Percentiles rank a stretch among this genome's conserved stretches.
Evolutionary conservation across 2,329 filamentous ascomycete species (phyloP).

Genomic region (Colletotrichum sp.): DNA sequence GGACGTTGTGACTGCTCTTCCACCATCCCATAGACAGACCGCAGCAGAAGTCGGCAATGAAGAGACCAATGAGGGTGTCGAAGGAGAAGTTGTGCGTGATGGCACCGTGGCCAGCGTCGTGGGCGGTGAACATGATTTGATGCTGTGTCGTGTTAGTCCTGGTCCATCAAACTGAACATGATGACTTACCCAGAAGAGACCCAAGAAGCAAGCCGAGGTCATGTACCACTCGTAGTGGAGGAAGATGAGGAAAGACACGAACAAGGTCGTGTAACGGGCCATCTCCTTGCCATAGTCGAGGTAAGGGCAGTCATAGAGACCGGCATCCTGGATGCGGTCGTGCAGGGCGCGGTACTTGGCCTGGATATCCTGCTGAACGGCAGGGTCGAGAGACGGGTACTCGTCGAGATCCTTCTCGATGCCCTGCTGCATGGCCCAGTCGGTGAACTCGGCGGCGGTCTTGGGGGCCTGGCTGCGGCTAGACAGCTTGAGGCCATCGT

Average conservation of each 20-base stretch:
- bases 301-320: constrained; percentile 65
- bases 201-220: constrained; percentile 62
- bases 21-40: constrained; percentile 72
- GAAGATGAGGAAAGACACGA: constrained; percentile 49
- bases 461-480: constrained; percentile 7
- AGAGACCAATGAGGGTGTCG: constrained; percentile 66
- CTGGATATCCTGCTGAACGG: constrained; percentile 59
- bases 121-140: constrained; percentile 72
- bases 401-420: constrained; percentile 37
- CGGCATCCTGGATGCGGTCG: constrained; percentile 56
- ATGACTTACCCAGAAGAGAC: constrained; percentile 61
- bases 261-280: constrained; percentile 57
- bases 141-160: constrained; percentile 46
- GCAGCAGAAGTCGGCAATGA: constrained; percentile 69
- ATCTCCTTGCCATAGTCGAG: constrained; percentile 63
- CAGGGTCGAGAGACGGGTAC: constrained; percentile 59
- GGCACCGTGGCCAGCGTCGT: constrained; percentile 68
- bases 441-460: constrained; percentile 34
- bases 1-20: constrained; percentile 73
- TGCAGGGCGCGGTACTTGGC: constrained; percentile 62
- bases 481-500: not conserved
- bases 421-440: constrained; percentile 39
- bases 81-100: constrained; percentile 64
- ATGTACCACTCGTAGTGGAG: constrained; percentile 60
- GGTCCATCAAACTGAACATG: not conserved